Base-by-base conservation (phyloP, 352 stramenopile species). In the Saprolegnia diclina region DNA sequence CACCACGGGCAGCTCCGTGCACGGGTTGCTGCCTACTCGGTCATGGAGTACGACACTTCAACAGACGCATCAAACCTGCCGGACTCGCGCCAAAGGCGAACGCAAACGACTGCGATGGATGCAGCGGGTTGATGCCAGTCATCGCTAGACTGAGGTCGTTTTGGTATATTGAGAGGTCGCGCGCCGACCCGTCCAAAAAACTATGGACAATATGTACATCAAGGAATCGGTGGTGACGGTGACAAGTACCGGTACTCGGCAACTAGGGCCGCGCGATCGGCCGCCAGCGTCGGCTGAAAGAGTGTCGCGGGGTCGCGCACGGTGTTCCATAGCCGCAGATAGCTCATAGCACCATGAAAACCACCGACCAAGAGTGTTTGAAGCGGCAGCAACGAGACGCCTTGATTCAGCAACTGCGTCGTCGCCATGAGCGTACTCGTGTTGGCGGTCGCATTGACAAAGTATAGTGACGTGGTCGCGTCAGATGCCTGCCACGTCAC, bases 321-420 rank as follows among this genome's bases (percentile, higher is more conserved):
- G 13, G n/a, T 29, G n/a, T 65, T 54, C 45, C 40, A 65, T 48
- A 65, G 61, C 9, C 57, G 57, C 29, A 65, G 22, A 54, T 26
- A 65, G 7, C 9, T 2, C 57, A 65, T 32, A 19, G 57, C 14
- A 55, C 57, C 57, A 53, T 53, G 13, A 9, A 56, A 40, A 0
- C 40, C 19, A 10, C 61, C 61, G 21, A 56, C 21, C 5, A n/a
- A 59, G 19, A 67, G 35, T 42, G 38, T 4, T 22, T 57, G 22
- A 10, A 29, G 7, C 11, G 38, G 24, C 18, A 24, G 6, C 11
- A 67, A 26, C 2, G 61, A 16, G 14, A 45, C n/a, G 11, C 14
- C 32, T 16, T 7, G 5, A 7, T 18, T 13, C 13, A 40, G 5
- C 22, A 59, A 53, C 9, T 21, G n/a, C 13, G 32, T 59, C 1